Evolutionary conservation across 805 yeast species (phyloP).

Genomic region (Suhomyces xylopsoci): DNA sequence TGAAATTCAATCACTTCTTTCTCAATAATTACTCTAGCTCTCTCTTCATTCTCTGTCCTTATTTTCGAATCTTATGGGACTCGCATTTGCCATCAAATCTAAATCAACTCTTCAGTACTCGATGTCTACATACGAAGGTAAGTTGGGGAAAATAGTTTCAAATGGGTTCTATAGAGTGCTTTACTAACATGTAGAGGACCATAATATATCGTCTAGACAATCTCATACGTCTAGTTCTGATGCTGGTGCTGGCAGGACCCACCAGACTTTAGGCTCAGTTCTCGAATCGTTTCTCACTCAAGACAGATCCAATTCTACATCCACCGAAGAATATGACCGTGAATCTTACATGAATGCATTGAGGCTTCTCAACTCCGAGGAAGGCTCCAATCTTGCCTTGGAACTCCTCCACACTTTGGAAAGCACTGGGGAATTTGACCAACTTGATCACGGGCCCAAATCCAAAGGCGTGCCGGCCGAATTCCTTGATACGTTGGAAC

Average conservation of each 20-base stretch:
- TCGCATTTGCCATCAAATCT: constrained; percentile 1
- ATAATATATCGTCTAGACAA: constrained; percentile 23
- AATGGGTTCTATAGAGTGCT: not conserved
- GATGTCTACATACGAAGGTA: constrained; percentile 47
- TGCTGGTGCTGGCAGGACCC: constrained; percentile 12
- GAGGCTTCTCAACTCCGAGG: constrained; percentile 26
- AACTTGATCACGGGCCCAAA: constrained; percentile 4
- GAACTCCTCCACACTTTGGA: constrained; percentile 25
- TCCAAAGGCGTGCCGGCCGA: constrained; percentile 60
- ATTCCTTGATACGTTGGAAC: constrained; percentile 72
- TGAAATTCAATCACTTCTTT: not conserved
- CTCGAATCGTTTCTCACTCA: constrained; percentile 33
- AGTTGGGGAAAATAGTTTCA: constrained; percentile 12
- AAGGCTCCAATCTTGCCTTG: constrained; percentile 27
- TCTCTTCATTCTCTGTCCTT: not conserved
- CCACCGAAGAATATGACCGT: constrained; percentile 10
- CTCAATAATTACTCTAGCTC: not conserved
- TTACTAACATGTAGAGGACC: constrained; percentile 30
- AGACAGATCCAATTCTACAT: constrained; percentile 6
- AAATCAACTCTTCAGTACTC: not conserved
- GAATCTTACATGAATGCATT: constrained; percentile 33
- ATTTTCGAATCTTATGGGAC: not conserved
- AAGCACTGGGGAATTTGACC: constrained; percentile 2
- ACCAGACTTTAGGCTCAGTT: constrained; percentile 30
- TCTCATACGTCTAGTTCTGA: constrained; percentile 32